Conservation (phyloP, 1,284 basidiomycete genomes). For the Xerocomus tenax region DNA sequence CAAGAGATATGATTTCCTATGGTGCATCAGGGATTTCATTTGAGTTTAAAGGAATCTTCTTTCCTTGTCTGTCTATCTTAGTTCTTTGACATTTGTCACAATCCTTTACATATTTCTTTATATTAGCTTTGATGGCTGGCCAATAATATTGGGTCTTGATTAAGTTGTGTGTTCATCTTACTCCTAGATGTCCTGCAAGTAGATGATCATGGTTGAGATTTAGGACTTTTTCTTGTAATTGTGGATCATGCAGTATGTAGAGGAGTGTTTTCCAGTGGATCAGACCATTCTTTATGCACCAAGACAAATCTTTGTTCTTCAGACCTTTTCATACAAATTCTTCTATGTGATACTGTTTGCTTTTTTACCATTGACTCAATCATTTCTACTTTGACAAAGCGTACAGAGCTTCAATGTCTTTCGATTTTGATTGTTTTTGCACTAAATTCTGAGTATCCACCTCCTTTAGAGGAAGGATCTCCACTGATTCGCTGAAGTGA, state of each 20-base stretch:
- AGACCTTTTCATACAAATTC: background rate
- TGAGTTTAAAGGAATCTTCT: background rate
- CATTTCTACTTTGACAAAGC: background rate
- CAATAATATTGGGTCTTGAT: background rate
- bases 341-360: background rate
- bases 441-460: too few species aligned
- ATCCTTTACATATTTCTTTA: background rate
- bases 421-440: too few species aligned
- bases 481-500: too few species aligned
- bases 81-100: conserved; percentile 2
- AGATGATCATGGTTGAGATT: background rate
- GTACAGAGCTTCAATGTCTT: background rate
- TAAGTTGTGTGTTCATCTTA: background rate
- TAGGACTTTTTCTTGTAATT: background rate
- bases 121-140: background rate
- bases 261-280: background rate
- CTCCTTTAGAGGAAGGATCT: too few species aligned
- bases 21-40: background rate
- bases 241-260: background rate
- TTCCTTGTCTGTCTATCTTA: background rate
- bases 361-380: background rate
- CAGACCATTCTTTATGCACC: background rate
- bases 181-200: background rate
- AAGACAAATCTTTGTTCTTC: background rate
- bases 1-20: background rate